Evolutionary conservation across 176 grass and related monocot genomes (phyloP), one percentile per base, ranked within the genome.

Genomic region (Neostapfia colusana): DNA sequence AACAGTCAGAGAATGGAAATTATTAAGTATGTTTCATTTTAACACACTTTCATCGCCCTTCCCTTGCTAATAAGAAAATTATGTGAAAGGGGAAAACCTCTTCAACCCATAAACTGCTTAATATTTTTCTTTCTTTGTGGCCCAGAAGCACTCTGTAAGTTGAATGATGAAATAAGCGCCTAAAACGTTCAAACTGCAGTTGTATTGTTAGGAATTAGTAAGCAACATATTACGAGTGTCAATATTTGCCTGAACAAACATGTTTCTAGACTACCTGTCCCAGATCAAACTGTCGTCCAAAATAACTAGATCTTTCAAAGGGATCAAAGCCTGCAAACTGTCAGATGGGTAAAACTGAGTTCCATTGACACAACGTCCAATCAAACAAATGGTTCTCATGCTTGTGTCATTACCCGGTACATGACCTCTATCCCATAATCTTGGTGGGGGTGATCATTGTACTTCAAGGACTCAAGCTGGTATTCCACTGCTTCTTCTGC

Each of bases 391-490:
- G 26, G 62, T 36, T 79, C 38, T 15, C 76, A 68, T 63, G 70
- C 49, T n/a, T 71, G 59, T 90, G 94, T 91, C 80, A 94, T 61
- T 89, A 99, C 92, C 77, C 89, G 59, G 89, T 99, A 99, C 95
- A 99, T 99, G 89, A 99, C 89, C 75, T 99, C 95, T 85, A 99
- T 90, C 51, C 95, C 95, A 81, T 95, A 95, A 77, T 99, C 89
- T 43, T 84, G 89, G 9, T 78, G 78, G 16, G 89, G 95, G 55
- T 95, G 83, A 83, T 99, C 89, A 81, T 95, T 99, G 70, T 92
- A 90, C 84, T 95, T 92, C 54, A 99, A 79, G 58, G 95, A 86
- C 74, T 99, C 95, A 61, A 95, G 85, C 10, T 99, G 92, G 80
- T 74, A 92, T 46, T 92, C 43, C 31, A 99, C 89, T 27, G 89